phyloP scores from a whole-genome alignment of 2,329 filamentous ascomycete species.

The Teratosphaeria gauchensis region DNA sequence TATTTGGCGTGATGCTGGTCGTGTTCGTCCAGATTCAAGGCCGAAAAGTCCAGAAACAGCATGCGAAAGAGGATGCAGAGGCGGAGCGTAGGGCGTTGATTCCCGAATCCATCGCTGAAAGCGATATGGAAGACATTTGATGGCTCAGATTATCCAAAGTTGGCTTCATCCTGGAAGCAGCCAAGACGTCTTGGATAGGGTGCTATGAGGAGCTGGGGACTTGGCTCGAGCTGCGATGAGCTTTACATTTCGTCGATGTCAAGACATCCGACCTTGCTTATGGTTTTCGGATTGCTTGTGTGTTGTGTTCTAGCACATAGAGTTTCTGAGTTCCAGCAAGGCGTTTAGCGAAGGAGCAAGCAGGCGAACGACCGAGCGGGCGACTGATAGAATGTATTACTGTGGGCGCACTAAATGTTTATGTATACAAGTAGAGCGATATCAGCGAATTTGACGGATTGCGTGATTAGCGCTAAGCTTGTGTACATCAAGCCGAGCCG shows the following conservation, averaged over 20 bases:
- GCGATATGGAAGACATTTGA: conserved; percentile 8
- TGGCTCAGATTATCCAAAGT: neutral
- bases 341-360: neutral
- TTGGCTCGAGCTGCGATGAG: neutral
- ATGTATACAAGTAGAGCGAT: neutral
- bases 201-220: neutral
- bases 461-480: neutral
- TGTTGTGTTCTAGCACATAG: neutral
- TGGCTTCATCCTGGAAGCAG: neutral
- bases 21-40: conserved; percentile 47
- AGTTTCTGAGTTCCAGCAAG: neutral
- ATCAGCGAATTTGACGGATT: neutral
- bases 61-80: conserved; percentile 32
- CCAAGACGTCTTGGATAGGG: neutral
- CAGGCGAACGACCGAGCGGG: no score
- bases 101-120: conserved; percentile 22
- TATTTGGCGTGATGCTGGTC: conserved; percentile 58
- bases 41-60: conserved; percentile 29
- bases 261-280: neutral
- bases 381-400: neutral
- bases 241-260: neutral
- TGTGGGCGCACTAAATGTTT: neutral
- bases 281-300: neutral
- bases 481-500: neutral
- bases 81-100: conserved; percentile 16